These are phyloP conservation scores for Phytophthora crassamura DNA, from an alignment of 352 stramenopile species.

Conservation along the genomic window DNA sequence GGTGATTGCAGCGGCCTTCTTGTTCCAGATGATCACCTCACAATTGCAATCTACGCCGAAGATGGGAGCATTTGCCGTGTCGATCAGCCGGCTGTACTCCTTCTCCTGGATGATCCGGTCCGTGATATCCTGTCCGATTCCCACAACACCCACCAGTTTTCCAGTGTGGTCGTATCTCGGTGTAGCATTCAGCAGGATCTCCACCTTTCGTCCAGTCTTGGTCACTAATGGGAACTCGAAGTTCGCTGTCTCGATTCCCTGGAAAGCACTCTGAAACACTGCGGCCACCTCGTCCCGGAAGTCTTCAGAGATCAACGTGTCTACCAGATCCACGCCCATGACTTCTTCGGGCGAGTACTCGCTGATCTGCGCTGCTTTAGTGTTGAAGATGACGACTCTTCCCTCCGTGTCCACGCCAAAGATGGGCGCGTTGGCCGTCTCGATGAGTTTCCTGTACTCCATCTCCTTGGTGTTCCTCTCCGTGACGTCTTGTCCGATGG, in stretches of 20 bases:
- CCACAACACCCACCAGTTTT: slow-evolving; percentile 59
- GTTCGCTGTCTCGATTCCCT: slow-evolving; percentile 62
- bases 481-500: slow-evolving; percentile 71
- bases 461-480: slow-evolving; percentile 76
- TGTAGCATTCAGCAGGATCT: slow-evolving; percentile 62
- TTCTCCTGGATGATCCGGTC: slow-evolving; percentile 70
- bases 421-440: slow-evolving; percentile 92
- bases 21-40: slow-evolving; percentile 89
- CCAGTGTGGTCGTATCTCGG: slow-evolving; percentile 56
- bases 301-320: slow-evolving; percentile 72
- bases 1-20: slow-evolving; percentile 82
- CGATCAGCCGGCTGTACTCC: slow-evolving; percentile 69
- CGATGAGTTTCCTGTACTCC: slow-evolving; percentile 83
- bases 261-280: slow-evolving; percentile 59
- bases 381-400: slow-evolving; percentile 81
- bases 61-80: slow-evolving; percentile 74
- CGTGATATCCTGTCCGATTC: slow-evolving; percentile 69
- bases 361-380: slow-evolving; percentile 75
- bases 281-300: slow-evolving; percentile 48
- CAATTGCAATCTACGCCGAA: slow-evolving; percentile 71
- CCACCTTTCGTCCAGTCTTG: slow-evolving; percentile 59
- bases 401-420: slow-evolving; percentile 75
- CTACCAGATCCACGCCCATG: slow-evolving; percentile 81
- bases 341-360: slow-evolving; percentile 87
- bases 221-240: slow-evolving; percentile 68